phyloP scores from a whole-genome alignment of 2,329 filamentous ascomycete genomes.

The Monilinia vaccinii-corymbosi region DNA sequence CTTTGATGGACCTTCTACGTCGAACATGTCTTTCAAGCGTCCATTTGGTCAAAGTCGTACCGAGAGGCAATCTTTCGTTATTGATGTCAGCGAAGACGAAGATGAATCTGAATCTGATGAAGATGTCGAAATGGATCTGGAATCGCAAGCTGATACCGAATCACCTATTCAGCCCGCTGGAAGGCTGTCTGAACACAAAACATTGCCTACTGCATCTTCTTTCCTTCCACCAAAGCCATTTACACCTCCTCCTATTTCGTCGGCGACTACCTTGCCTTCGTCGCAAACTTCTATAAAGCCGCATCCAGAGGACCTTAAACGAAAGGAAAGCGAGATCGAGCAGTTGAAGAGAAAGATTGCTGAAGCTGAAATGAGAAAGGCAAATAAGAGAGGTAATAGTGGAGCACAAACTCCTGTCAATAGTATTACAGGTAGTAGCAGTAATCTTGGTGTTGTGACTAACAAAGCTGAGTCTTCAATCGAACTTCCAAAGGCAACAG shows the following conservation, averaged over 20 bases:
- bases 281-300: constrained; percentile 13
- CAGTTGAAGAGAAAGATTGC: constrained; percentile 41
- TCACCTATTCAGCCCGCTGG: constrained; percentile 20
- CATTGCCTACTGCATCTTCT: constrained; percentile 31
- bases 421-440: constrained; percentile 8
- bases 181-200: constrained; percentile 19
- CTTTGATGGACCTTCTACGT: constrained; percentile 48
- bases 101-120: constrained; percentile 48
- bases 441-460: constrained; percentile 2
- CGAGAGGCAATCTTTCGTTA: constrained; percentile 58
- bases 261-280: constrained; percentile 21
- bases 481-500: constrained; percentile 23
- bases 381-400: constrained; percentile 22
- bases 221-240: constrained; percentile 33
- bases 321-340: constrained; percentile 50
- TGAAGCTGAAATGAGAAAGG: constrained; percentile 26
- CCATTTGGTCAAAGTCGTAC: constrained; percentile 51
- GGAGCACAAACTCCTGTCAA: constrained; percentile 23
- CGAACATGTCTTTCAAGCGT: constrained; percentile 36
- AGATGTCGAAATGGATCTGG: constrained; percentile 58
- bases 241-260: constrained; percentile 20
- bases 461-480: constrained; percentile 23
- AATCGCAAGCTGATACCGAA: constrained; percentile 41
- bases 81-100: constrained; percentile 75
- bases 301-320: constrained; percentile 35